Evolutionary conservation across 495 filamentous ascomycete species (phyloP), one percentile per base, ranked within the genome.

Genomic region (Cercophora samala): DNA sequence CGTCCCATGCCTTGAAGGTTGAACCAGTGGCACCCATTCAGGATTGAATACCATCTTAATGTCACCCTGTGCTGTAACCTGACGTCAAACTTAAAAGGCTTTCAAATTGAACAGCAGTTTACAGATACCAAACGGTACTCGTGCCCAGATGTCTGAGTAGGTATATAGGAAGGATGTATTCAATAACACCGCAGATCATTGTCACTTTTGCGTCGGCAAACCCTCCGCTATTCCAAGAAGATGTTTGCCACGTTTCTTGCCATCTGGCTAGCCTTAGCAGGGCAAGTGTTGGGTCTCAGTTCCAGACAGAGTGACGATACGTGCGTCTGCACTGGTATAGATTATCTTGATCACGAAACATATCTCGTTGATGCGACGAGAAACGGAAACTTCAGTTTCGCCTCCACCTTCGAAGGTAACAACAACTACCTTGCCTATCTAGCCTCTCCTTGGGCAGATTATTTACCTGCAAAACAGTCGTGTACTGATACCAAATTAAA

Each of bases 351-450:
- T 15, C 32, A 56, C 6, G 70, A 68, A 15, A 69, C 68, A 8
- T 72, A 72, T 29, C 65, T 72, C n/a, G 60, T 72, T 25, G 68
- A 69, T 19, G 63, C 46, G 18, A 66, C 42, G 18, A 37, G 37
- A 4, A 58, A 62, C 13, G 67, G 70, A 2, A 72, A 70, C 51
- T 70, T 72, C 32, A 72, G 68, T 37, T 72, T 67, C 19, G 70
- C 70, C 15, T 69, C 70, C 0, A 29, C 58, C 42, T 68, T 72
- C 22, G 42, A 62, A 56, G 70, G 70, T 69, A 46, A 46, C 11
- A 46, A 13, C 37, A 46, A 46, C 8, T 66, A 25, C 18, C 5
- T 18, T n/a, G n/a, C n/a, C n/a, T n/a, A n/a, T n/a, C n/a, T n/a
- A n/a, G n/a, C n/a, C n/a, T n/a, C n/a, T n/a, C n/a, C n/a, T n/a